Percentiles rank a stretch among this genome's conserved stretches.
Evolutionary conservation across 768 basidiomycete species (phyloP).

Genomic region (Leccinum rimulosum): DNA sequence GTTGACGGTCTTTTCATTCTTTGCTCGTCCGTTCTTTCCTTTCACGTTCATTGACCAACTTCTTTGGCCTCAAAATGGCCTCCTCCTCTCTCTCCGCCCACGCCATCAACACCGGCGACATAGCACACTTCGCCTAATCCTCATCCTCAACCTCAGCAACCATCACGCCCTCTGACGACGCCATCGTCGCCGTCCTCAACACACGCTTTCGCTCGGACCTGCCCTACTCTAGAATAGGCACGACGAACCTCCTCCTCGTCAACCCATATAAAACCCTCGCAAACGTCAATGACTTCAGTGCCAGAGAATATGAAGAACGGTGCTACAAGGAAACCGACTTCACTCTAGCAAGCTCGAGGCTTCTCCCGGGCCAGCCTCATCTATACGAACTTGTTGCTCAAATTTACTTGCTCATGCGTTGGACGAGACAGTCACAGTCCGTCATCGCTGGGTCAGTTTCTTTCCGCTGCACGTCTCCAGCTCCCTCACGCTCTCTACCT

Average conservation of each 20-base stretch:
- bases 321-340: slow-evolving; percentile 35
- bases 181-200: slow-evolving; percentile 75
- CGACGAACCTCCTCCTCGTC: slow-evolving; percentile 70
- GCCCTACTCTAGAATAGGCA: slow-evolving; percentile 74
- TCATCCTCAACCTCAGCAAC: slow-evolving; percentile 61
- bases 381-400: too few relatives aligned
- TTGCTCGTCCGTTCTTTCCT: slow-evolving; percentile 15
- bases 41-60: slow-evolving; percentile 17
- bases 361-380: too few relatives aligned
- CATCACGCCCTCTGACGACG: slow-evolving; percentile 81
- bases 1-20: slow-evolving; percentile 1
- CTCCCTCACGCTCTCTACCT: too few relatives aligned
- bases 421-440: too few relatives aligned
- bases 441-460: too few relatives aligned
- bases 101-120: slow-evolving; percentile 70
- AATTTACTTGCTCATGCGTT: too few relatives aligned
- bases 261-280: slow-evolving; percentile 85
- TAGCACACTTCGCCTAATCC: slow-evolving; percentile 59
- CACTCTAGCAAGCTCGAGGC: too few relatives aligned
- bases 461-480: too few relatives aligned
- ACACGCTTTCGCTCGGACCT: slow-evolving; percentile 84
- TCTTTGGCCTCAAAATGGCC: slow-evolving; percentile 37
- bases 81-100: slow-evolving; percentile 36
- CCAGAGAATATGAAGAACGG: slow-evolving; percentile 80
- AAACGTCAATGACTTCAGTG: slow-evolving; percentile 76